These are phyloP conservation scores for Metarhizium rileyi DNA, from an alignment of 2,329 filamentous ascomycete species.

Conservation along the genomic window DNA sequence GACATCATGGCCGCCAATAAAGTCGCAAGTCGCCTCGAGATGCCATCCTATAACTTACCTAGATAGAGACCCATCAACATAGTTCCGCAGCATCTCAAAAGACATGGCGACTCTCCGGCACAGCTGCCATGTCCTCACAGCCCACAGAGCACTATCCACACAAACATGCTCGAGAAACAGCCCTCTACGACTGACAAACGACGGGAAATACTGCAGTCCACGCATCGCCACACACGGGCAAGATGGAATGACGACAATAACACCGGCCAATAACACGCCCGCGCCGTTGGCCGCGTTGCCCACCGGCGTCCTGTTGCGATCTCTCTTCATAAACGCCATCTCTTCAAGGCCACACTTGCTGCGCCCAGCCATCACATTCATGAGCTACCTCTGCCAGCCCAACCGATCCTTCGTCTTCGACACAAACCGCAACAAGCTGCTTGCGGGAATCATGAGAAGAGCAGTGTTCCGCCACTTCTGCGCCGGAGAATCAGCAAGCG, in stretches of 20 bases:
- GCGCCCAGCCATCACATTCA: constrained; percentile 24
- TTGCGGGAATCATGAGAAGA: constrained; percentile 36
- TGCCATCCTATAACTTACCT: not conserved
- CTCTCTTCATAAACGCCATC: constrained; percentile 33
- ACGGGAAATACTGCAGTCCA: not conserved
- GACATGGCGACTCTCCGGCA: not conserved
- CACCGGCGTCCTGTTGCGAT: constrained; percentile 26
- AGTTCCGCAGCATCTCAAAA: not conserved
- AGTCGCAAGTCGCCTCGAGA: not conserved
- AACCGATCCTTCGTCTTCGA: constrained; percentile 26
- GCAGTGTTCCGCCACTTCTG: constrained; percentile 49
- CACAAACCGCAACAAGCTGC: constrained; percentile 39
- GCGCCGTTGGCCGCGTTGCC: constrained; percentile 21
- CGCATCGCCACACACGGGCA: not conserved
- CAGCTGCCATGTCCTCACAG: not conserved
- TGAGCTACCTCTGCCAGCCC: constrained; percentile 29
- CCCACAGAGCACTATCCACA: not conserved
- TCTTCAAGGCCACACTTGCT: constrained; percentile 34
- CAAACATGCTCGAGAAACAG: not conserved
- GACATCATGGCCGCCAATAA: not conserved
- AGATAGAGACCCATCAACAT: not conserved
- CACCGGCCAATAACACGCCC: not conserved
- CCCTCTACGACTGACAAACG: not conserved
- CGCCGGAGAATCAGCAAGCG: constrained; percentile 36
- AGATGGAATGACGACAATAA: not conserved